These are phyloP conservation scores for Terana coerulea DNA, from an alignment of 768 basidiomycete species.

Conservation along the genomic window DNA sequence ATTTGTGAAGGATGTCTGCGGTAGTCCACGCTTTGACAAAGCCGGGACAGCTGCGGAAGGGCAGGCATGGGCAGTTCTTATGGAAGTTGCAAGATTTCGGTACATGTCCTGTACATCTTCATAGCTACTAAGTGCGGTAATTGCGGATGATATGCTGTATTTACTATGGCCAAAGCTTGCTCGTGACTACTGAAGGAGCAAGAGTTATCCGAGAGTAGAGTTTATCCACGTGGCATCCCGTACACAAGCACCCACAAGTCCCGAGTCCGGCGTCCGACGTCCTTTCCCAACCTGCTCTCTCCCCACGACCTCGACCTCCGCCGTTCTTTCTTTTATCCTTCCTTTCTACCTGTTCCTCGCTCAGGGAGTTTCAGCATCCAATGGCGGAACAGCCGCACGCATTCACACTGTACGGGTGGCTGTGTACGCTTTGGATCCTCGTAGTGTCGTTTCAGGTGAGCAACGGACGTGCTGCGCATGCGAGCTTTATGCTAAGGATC, in stretches of 20 bases:
- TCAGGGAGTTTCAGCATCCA: not conserved
- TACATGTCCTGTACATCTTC: too few species aligned
- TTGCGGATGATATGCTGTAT: too few species aligned
- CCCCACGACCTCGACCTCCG: not conserved
- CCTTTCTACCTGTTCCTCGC: not conserved
- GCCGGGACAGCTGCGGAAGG: constrained; percentile 22
- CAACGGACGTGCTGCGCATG: not conserved
- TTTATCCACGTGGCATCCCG: not conserved
- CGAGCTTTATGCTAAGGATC: not conserved
- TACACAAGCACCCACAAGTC: constrained; percentile 8
- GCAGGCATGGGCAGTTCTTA: constrained; percentile 18
- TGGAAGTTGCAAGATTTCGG: constrained; percentile 16
- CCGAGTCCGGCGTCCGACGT: not conserved
- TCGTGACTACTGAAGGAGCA: too few species aligned
- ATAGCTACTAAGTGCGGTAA: too few species aligned
- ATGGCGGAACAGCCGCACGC: constrained; percentile 23
- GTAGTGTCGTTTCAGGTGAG: constrained; percentile 51
- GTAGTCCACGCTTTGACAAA: constrained; percentile 20
- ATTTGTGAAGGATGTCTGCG: constrained; percentile 23
- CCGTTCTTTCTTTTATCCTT: not conserved
- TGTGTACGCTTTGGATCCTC: constrained; percentile 66
- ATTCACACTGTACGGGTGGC: constrained; percentile 62
- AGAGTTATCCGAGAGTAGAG: not conserved
- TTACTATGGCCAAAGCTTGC: too few species aligned
- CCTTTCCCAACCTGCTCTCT: not conserved